A percentile compares a stretch with the other conserved stretches of the same genome.
These are phyloP conservation scores for Galerina marginata DNA, from an alignment of 768 basidiomycete genomes.

Conservation along the genomic window DNA sequence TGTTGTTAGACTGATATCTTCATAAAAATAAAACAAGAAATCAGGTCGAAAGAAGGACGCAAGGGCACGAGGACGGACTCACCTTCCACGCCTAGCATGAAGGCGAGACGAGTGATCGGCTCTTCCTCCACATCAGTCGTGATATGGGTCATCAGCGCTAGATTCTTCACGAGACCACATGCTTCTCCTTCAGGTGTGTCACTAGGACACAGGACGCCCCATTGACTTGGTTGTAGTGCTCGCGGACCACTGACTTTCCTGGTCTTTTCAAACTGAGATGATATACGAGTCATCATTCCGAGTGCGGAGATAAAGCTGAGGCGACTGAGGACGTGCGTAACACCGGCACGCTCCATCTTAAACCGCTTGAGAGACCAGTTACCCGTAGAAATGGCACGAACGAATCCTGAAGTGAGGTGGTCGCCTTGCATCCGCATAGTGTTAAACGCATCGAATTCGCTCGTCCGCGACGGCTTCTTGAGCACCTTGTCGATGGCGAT, in stretches of 20 bases:
- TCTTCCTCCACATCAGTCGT: constrained; percentile 98
- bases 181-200: constrained; percentile 99
- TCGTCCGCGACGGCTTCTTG: constrained; percentile 93
- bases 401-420: constrained; percentile 93
- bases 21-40: constrained; percentile 12
- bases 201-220: constrained; percentile 98
- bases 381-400: constrained; percentile 96
- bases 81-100: constrained; percentile 98
- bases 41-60: not conserved
- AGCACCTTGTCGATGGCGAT: constrained; percentile 95
- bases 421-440: constrained; percentile 97
- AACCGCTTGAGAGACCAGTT: constrained; percentile 99
- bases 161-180: constrained; percentile 97
- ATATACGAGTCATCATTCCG: constrained; percentile 99
- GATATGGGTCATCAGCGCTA: constrained; percentile 99
- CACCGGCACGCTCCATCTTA: constrained; percentile 98
- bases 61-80: not conserved
- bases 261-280: constrained; percentile 99
- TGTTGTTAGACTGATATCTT: constrained; percentile 90
- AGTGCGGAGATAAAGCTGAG: constrained; percentile 96
- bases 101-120: constrained; percentile 87
- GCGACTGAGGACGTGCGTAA: constrained; percentile 96
- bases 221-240: constrained; percentile 96
- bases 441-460: constrained; percentile 92
- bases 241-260: constrained; percentile 97